phyloP scores from a whole-genome alignment of 1,139 yeast genomes.

The Geotrichum europaeum region DNA sequence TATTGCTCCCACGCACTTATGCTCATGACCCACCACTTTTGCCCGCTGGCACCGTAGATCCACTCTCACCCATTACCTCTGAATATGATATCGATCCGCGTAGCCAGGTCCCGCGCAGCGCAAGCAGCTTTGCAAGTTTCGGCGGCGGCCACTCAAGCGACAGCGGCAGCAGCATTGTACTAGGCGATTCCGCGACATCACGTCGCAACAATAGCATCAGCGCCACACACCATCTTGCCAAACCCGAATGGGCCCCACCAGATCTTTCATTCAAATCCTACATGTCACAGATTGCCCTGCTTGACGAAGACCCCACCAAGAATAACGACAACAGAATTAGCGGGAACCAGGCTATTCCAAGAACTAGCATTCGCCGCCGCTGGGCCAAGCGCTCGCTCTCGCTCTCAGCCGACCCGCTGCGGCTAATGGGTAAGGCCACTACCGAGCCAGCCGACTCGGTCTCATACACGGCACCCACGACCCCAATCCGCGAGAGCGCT shows the following conservation, averaged over 20 bases:
- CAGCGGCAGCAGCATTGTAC: background rate
- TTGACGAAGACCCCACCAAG: background rate
- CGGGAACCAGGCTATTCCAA: background rate
- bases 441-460: background rate
- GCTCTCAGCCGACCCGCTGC: background rate
- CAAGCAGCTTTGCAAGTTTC: background rate
- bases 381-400: background rate
- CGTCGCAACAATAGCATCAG: background rate
- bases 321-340: too few species aligned
- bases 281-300: conserved; percentile 17
- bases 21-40: background rate
- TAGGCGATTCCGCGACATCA: background rate
- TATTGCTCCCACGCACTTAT: background rate
- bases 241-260: conserved; percentile 28
- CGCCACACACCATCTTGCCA: conserved; percentile 20
- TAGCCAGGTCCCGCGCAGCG: background rate
- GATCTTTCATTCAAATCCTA: conserved; percentile 23
- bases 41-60: background rate
- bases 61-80: background rate
- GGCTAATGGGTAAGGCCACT: background rate
- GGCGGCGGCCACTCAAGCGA: background rate
- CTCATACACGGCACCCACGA: background rate
- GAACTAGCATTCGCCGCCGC: background rate
- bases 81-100: background rate
- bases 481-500: background rate